Evolutionary conservation across 257 asterid genomes (phyloP).

Genomic region (Striga asiatica): DNA sequence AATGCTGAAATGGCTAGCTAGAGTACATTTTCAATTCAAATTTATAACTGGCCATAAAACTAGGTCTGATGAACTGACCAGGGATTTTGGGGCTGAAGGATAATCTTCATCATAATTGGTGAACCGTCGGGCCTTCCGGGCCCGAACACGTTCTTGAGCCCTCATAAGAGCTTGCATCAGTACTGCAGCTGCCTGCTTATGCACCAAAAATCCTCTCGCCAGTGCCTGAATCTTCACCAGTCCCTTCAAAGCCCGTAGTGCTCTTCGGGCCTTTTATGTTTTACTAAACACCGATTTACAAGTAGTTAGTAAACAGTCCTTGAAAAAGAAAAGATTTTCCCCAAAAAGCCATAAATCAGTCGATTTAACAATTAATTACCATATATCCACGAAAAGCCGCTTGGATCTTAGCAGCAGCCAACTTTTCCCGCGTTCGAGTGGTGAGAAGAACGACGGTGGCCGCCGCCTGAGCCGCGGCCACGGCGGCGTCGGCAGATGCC

Average conservation of each 20-base stretch:
- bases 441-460: constrained; percentile 21
- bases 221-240: constrained; percentile 44
- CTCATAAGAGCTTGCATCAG: constrained; percentile 54
- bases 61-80: constrained; percentile 17
- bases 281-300: not conserved
- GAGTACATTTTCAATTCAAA: no score
- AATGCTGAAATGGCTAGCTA: not conserved
- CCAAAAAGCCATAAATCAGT: not conserved
- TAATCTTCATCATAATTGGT: not conserved
- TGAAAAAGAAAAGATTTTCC: not conserved
- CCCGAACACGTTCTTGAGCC: constrained; percentile 21
- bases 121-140: not conserved
- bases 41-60: not conserved
- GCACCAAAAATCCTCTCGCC: constrained; percentile 35
- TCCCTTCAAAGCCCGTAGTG: constrained; percentile 37
- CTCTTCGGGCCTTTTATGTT: constrained; percentile 41
- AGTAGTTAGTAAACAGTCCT: not conserved
- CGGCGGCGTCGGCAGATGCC: constrained; percentile 33
- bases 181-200: constrained; percentile 51
- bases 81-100: constrained; percentile 26
- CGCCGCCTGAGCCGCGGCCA: constrained; percentile 25
- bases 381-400: constrained; percentile 62
- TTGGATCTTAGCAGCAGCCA: constrained; percentile 75
- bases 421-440: constrained; percentile 32
- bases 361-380: constrained; percentile 31